Evolutionary conservation across 495 filamentous ascomycete species (phyloP), one percentile per base, ranked within the genome.

Genomic region (Penicillium manginii): DNA sequence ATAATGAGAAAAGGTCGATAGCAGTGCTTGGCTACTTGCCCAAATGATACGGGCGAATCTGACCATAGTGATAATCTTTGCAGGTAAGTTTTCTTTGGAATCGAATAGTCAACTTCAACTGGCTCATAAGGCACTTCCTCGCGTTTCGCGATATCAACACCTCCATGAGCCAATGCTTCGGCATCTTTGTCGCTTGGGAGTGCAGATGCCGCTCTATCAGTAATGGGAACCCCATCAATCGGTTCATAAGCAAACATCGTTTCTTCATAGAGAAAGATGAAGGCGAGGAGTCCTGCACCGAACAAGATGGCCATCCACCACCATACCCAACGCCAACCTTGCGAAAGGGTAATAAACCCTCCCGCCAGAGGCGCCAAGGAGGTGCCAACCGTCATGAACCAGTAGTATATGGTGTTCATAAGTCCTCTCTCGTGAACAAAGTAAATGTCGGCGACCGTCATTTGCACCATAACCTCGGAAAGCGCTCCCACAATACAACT

Each of bases 261-360:
- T 35, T 66, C 58, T 22, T 65, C 65, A 29, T 67, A 67, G 10
- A 64, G 39, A 17, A 67, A 66, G 3, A 63, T 22, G 17, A 68
- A 61, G 9, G 39, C 52, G 14, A 58, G 19, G 3, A 63, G 46
- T 5, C 58, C 63, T 1, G 26, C 39, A 3, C 73, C 80, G 26
- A 80, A 71, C 17, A 81, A 63, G 22, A 81, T 81, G 7, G 67
- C 70, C 49, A 65, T 72, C 72, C 74, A 81, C 81, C 79, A 82
- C 70, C 76, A 82, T 6, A 80, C 70, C 77, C 79, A 82, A 4
- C 73, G 60, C 80, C 80, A 83, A 0, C 78, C 77, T 45, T 78
- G 74, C 14, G 69, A 70, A 15, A 65, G 63, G 2, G 77, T 76
- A 15, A 79, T 73, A 51, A 72, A 76, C 1, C 81, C 81, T 37